phyloP scores from a whole-genome alignment of 192 early-diverging fungal genomes.

The Coemansia sp. region DNA sequence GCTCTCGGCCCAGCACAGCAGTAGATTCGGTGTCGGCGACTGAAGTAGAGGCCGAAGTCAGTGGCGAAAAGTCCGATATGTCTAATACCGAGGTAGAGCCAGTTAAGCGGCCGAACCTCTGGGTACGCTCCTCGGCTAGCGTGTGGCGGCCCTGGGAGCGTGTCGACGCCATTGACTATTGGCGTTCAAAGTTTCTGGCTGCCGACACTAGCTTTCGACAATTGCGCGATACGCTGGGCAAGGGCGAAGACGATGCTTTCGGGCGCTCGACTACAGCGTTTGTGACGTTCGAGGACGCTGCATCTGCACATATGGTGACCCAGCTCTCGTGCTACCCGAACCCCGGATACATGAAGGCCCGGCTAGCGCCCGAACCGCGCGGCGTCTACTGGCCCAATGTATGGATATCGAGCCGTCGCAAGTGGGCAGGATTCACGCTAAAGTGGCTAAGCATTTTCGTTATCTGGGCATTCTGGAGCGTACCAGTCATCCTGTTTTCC shows the following conservation, averaged over 20 bases:
- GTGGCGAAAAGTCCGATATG: background rate
- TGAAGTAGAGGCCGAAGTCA: background rate
- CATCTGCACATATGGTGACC: constrained; percentile 65
- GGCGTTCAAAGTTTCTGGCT: constrained; percentile 55
- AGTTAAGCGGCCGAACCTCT: constrained; percentile 18
- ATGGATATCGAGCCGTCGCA: constrained; percentile 59
- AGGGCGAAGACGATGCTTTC: constrained; percentile 11
- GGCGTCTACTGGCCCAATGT: constrained; percentile 78
- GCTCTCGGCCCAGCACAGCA: background rate
- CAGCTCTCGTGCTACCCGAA: constrained; percentile 67
- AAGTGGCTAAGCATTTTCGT: constrained; percentile 60
- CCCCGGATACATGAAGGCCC: constrained; percentile 63
- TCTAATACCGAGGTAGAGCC: background rate
- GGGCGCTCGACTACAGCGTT: constrained; percentile 64
- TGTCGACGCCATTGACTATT: constrained; percentile 69
- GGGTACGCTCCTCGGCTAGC: constrained; percentile 34
- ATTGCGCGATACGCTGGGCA: constrained; percentile 30
- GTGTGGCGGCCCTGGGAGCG: constrained; percentile 57
- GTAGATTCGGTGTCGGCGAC: background rate
- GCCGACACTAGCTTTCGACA: constrained; percentile 57
- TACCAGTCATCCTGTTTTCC: constrained; percentile 67
- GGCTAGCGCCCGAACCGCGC: constrained; percentile 71
- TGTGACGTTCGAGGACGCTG: constrained; percentile 75
- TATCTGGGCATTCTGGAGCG: constrained; percentile 75
- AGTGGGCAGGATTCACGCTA: constrained; percentile 54